Evolutionary conservation across 176 grass and related monocot genomes (phyloP).

Genomic region (Rhynchospora pubera): DNA sequence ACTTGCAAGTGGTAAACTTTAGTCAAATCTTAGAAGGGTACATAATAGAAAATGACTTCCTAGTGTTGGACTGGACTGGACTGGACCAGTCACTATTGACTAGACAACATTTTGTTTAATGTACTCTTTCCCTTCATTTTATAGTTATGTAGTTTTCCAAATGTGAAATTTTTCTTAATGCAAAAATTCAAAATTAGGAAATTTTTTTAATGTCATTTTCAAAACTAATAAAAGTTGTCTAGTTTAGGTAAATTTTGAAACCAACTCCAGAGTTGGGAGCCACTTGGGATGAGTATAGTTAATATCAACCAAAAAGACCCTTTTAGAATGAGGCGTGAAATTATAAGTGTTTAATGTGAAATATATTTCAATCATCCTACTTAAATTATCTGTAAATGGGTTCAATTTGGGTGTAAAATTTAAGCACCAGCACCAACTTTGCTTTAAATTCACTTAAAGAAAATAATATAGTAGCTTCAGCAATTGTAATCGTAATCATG

Average conservation of each 20-base stretch:
- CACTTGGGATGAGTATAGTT: not conserved
- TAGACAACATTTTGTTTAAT: not conserved
- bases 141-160: not conserved
- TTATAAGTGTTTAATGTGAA: not conserved
- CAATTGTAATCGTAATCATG: not conserved
- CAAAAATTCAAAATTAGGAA: not conserved
- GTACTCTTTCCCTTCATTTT: not conserved
- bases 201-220: not conserved
- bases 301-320: not conserved
- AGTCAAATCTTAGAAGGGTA: too few relatives aligned
- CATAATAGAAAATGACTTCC: not conserved
- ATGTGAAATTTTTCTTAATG: not conserved
- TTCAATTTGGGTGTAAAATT: not conserved
- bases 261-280: not conserved
- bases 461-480: too few relatives aligned
- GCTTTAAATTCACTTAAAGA: too few relatives aligned
- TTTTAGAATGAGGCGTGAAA: not conserved
- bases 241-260: not conserved
- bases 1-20: too few relatives aligned
- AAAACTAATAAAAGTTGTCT: not conserved
- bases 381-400: not conserved
- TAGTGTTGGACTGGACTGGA: not conserved
- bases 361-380: not conserved
- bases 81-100: not conserved
- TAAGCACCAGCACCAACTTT: not conserved